phyloP scores from a whole-genome alignment of 2,329 filamentous ascomycete species.

The Drechslera avenae region DNA sequence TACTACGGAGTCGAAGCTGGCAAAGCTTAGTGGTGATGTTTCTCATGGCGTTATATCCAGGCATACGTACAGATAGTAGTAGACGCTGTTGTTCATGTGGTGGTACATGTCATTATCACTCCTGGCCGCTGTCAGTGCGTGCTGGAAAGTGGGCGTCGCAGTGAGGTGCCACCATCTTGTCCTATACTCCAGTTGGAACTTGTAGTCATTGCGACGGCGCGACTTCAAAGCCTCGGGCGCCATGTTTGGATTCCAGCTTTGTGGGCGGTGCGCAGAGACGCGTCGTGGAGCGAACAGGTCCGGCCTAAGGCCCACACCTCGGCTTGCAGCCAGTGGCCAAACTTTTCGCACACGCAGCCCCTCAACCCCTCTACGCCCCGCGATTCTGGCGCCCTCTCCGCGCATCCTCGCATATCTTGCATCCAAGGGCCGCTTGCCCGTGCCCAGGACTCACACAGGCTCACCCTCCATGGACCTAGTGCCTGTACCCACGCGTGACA shows the following conservation, averaged over 20 bases:
- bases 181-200: conserved; percentile 78
- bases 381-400: conserved; percentile 56
- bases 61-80: conserved; percentile 73
- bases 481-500: conserved; percentile 33
- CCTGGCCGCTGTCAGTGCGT: conserved; percentile 51
- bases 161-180: conserved; percentile 74
- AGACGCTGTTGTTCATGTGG: conserved; percentile 90
- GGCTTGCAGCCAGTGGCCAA: conserved; percentile 5
- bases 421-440: conserved; percentile 52
- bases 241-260: conserved; percentile 20
- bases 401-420: conserved; percentile 59
- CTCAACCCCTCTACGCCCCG: conserved; percentile 13
- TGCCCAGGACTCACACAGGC: conserved; percentile 20
- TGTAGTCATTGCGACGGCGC: conserved; percentile 73
- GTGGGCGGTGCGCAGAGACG: background rate
- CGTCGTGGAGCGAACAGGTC: background rate
- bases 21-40: conserved; percentile 1
- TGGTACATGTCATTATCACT: conserved; percentile 94
- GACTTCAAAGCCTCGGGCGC: conserved; percentile 55
- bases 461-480: conserved; percentile 54
- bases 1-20: conserved; percentile 79
- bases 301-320: background rate
- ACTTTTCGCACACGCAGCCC: conserved; percentile 5
- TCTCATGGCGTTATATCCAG: background rate
- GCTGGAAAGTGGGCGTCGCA: background rate